phyloP scores from a whole-genome alignment of 2,329 filamentous ascomycete genomes.

The Acarospora socialis region DNA sequence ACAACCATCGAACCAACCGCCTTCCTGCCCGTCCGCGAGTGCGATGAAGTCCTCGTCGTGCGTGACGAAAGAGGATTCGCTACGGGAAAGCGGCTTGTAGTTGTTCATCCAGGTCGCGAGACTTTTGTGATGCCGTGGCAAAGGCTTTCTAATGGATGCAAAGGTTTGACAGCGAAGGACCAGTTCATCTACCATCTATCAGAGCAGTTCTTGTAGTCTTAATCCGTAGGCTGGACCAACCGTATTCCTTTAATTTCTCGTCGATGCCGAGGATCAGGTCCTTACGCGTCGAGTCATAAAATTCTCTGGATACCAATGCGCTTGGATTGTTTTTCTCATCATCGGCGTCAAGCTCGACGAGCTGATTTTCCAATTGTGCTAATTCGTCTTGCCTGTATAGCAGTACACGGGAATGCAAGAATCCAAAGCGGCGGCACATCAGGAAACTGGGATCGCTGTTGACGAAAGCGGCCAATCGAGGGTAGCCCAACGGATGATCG shows the following conservation, averaged over 20 bases:
- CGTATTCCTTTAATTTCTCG: constrained; percentile 13
- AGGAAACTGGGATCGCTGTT: constrained; percentile 18
- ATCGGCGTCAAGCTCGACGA: constrained; percentile 8
- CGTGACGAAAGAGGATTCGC: constrained; percentile 5
- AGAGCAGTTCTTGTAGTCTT: too few species aligned
- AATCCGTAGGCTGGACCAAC: constrained; percentile 1
- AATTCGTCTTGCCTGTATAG: constrained; percentile 13
- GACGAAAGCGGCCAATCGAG: constrained; percentile 15
- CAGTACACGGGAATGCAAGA: constrained; percentile 10
- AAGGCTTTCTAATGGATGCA: constrained; percentile 6
- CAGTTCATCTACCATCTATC: constrained; percentile 11
- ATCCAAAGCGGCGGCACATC: constrained; percentile 14
- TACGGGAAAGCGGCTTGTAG: constrained; percentile 7
- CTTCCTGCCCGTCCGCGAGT: constrained; percentile 8
- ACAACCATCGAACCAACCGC: constrained; percentile 10
- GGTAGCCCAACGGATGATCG: constrained; percentile 15
- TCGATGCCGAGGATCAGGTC: constrained; percentile 11
- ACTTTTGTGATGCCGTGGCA: constrained; percentile 2
- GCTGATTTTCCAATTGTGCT: constrained; percentile 7
- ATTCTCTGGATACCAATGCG: constrained; percentile 8
- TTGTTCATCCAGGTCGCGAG: constrained; percentile 10
- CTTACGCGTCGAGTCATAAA: constrained; percentile 7
- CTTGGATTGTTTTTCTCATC: constrained; percentile 4
- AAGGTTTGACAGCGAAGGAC: constrained; percentile 6
- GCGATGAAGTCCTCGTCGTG: constrained; percentile 11